phyloP scores from a whole-genome alignment of 2,329 filamentous ascomycete genomes.

The Chrysosporium keratinophilum region DNA sequence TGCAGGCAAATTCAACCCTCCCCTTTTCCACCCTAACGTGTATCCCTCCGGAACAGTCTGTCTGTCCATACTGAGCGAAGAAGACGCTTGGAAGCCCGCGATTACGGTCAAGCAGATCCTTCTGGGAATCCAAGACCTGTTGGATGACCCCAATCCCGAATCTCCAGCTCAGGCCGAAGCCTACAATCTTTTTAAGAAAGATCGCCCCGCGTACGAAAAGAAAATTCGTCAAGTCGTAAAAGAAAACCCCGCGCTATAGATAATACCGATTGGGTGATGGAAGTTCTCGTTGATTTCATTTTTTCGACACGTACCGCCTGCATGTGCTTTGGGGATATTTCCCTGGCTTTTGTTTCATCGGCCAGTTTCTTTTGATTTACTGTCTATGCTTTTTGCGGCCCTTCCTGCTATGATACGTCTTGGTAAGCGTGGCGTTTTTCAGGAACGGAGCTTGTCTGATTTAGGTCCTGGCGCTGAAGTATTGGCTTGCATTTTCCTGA shows the following conservation, averaged over 20 bases:
- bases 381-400: not conserved
- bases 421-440: conserved; percentile 4
- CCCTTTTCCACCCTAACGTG: conserved; percentile 96
- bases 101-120: conserved; percentile 98
- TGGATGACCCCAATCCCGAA: conserved; percentile 94
- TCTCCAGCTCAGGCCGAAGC: conserved; percentile 94
- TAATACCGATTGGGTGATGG: not conserved
- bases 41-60: conserved; percentile 97
- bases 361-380: not conserved
- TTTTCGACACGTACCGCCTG: not conserved
- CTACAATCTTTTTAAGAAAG: conserved; percentile 93
- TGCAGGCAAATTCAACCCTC: conserved; percentile 87
- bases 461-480: not conserved
- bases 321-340: not conserved
- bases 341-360: too few relatives aligned
- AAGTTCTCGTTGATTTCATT: not conserved
- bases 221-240: conserved; percentile 76
- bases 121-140: conserved; percentile 85
- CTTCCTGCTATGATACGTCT: not conserved
- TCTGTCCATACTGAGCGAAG: conserved; percentile 92
- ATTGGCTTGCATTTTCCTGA: not conserved
- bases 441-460: not conserved
- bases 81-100: conserved; percentile 95
- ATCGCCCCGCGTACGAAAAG: conserved; percentile 75
- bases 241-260: conserved; percentile 69